Evolutionary conservation across 768 basidiomycete species (phyloP), one percentile per base, ranked within the genome.

Genomic region (Mycena haematopus): DNA sequence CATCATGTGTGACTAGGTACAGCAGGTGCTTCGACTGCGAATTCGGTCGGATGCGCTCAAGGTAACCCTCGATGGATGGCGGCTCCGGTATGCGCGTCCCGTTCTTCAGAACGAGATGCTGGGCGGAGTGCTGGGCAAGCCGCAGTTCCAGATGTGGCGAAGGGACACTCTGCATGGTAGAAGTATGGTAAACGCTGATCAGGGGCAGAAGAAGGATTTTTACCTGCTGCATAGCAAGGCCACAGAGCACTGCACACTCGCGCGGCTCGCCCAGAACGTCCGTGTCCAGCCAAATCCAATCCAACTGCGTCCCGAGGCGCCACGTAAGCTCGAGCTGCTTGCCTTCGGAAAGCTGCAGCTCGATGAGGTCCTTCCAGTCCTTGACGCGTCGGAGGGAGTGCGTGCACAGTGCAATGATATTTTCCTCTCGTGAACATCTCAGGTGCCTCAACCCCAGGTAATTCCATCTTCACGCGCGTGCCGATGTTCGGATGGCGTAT

Each of bases 231-330:
- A 92, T 79, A 11, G 91, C 87, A 42, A 96, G 67, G 33, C 93
- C 94, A 64, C 84, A 90, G 11, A 96, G 73, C 2, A 93, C 85
- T 1, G 84, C 82, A 90, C 91, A 95, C 25, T 82, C 80, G 49
- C 95, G 80, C 22, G 74, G 67, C 52, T 82, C 78, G 11, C 87
- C 91, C 35, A 84, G 79, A 0, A 89, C 78, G 66, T 91, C 89
- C 25, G 82, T 78, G n/a, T 87, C 82, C 38, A 88, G 80, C 83
- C 90, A 90, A 27, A 95, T 79, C 96, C 96, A 98, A 70, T 98
- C 95, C 50, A 98, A 72, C 63, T 85, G 84, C 2, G 87, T 86
- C 22, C 81, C 86, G 29, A 81, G 71, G 40, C 91, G 82, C 96
- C 96, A 98, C 45, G 87, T 91, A 40, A 97, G 79, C 71, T 88